These are phyloP conservation scores for Tritrichomonas musculus DNA, from an alignment of 208 protist genomes.

Conservation along the genomic window DNA sequence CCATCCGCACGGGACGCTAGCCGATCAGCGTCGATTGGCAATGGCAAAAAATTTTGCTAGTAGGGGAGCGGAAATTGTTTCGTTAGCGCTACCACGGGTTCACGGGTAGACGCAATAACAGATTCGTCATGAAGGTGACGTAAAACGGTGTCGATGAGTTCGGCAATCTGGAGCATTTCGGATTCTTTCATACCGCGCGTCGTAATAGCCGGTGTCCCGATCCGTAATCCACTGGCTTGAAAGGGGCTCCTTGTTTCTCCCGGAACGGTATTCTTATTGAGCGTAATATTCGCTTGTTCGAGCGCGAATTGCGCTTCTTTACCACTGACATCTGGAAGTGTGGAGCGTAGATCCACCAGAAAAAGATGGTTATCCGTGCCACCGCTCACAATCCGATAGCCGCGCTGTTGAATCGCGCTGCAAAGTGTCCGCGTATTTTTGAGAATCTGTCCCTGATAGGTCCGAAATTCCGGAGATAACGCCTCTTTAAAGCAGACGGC, in stretches of 20 bases:
- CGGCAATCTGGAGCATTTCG: constrained; percentile 73
- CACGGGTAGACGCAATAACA: no score
- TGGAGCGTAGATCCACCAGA: constrained; percentile 87
- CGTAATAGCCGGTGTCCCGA: constrained; percentile 83
- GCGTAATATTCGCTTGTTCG: constrained; percentile 71
- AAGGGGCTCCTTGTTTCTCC: no score
- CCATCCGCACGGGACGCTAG: no score
- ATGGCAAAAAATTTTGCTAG: no score
- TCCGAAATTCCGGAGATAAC: constrained; percentile 71
- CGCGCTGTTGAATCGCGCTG: constrained; percentile 60
- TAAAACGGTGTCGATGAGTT: no score
- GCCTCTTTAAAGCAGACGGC: constrained; percentile 81
- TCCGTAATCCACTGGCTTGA: constrained; percentile 79
- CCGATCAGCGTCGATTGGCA: no score
- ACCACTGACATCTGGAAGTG: constrained; percentile 76
- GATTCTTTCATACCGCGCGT: constrained; percentile 76
- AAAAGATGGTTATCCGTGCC: constrained; percentile 95
- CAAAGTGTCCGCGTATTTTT: constrained; percentile 72
- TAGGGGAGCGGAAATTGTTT: no score
- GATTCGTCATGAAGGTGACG: no score
- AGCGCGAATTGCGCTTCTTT: constrained; percentile 72
- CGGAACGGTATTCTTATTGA: constrained; percentile 93
- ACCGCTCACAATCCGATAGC: constrained; percentile 78
- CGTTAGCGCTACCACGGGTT: no score
- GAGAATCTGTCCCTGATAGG: constrained; percentile 71